Base-by-base conservation (phyloP, 1,139 yeast species). In the Lodderomyces margitis region DNA sequence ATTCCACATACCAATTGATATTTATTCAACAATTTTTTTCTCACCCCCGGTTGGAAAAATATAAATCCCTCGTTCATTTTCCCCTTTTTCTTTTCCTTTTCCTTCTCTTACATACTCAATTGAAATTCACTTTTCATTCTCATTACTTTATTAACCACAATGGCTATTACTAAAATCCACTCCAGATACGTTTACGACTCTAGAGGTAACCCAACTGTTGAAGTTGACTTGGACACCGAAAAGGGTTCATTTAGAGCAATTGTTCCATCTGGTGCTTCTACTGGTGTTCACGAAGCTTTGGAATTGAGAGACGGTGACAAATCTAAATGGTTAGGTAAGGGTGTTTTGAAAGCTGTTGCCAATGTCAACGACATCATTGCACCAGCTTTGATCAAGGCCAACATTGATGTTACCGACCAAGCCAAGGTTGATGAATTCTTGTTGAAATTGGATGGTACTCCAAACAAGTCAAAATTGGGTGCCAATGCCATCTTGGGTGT, bases 191-290 rank as follows among this genome's bases (percentile, higher is more conserved):
- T 89, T 70, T 89, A 89, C 83, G 97, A 89, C 75, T 88, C 96
- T 57, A 87, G 97, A 76, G 96, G 96, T 74, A 89, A 89, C 80
- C 97, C 97, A 72, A 89, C 96, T 54, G 96, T 89, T 58, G 96
- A 89, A 79, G 96, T 88, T 56, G 96, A 89, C 62, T 61, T 88
- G 57, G 76, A 83, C 78, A 89, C 96, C 59, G 88, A 75, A 51
- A 79, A 83, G 61, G 96, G 96, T 62, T 65, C 78, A 54, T 87
- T 86, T 88, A 83, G 96, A 71, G 79, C 96, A 56, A 87, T 87
- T 61, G 97, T 89, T 50, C 97, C 97, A 66, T 87, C 96, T 53
- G 97, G 96, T 73, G 96, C 96, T 53, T 87, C 96, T 61, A 88
- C 96, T 50, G 96, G 96, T 80, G 68, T 83, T 68, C 92, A 85